Evolutionary conservation across 2,329 filamentous ascomycete species (phyloP).

Genomic region (Penicillium polonicum): DNA sequence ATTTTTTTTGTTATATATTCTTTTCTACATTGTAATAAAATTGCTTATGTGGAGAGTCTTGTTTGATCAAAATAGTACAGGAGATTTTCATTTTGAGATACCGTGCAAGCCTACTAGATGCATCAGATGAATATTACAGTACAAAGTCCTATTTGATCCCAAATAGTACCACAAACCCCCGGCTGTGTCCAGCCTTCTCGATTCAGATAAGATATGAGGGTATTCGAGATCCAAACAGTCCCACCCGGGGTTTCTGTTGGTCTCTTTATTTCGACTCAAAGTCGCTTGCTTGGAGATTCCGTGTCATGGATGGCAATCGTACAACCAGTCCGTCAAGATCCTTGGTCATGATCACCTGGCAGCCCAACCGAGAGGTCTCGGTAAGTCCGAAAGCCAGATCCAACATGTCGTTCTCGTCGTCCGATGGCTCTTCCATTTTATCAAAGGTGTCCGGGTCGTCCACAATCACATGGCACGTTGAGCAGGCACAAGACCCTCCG

Average conservation of each 20-base stretch:
- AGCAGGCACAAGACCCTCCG: conserved; percentile 89
- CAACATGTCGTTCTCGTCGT: conserved; percentile 86
- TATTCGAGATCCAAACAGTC: conserved; percentile 1
- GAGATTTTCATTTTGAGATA: conserved; percentile 29
- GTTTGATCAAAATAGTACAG: conserved; percentile 25
- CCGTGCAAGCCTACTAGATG: conserved; percentile 20
- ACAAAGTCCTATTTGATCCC: conserved; percentile 21
- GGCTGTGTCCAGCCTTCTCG: neutral
- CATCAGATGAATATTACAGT: conserved; percentile 30
- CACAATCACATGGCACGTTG: conserved; percentile 89
- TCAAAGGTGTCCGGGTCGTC: conserved; percentile 71
- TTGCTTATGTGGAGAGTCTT: conserved; percentile 23
- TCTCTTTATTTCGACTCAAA: conserved; percentile 58
- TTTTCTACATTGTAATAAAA: conserved; percentile 21
- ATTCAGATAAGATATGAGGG: neutral
- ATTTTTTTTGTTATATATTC: conserved; percentile 19
- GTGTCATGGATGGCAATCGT: conserved; percentile 85
- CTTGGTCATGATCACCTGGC: conserved; percentile 88
- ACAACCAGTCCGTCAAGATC: conserved; percentile 85
- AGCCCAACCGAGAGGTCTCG: conserved; percentile 80
- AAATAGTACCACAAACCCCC: conserved; percentile 9
- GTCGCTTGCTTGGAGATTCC: conserved; percentile 93
- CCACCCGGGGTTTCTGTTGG: conserved; percentile 5
- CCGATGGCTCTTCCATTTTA: conserved; percentile 72
- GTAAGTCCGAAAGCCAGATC: conserved; percentile 87